These are phyloP conservation scores for Yamadazyma taylorii DNA, from an alignment of 1,139 yeast species.

Conservation along the genomic window DNA sequence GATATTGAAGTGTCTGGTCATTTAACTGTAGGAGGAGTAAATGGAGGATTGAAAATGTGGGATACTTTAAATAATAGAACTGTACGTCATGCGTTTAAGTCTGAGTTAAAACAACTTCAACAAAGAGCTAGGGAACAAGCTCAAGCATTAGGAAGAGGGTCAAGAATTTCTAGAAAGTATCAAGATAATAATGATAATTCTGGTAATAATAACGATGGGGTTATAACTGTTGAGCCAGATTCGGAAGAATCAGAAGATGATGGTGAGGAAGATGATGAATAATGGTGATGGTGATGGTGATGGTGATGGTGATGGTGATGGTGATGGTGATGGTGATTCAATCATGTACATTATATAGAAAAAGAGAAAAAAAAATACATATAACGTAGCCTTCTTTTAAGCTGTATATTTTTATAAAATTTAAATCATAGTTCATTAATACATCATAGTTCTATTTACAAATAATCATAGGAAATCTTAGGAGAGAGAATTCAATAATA, in stretches of 20 bases:
- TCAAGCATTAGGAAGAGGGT: conserved; percentile 52
- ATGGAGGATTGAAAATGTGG: conserved; percentile 86
- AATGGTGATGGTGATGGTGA: neutral
- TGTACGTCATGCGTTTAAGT: conserved; percentile 68
- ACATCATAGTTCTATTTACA: conserved; percentile 5
- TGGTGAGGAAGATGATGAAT: conserved; percentile 28
- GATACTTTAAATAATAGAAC: conserved; percentile 82
- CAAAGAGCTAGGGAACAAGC: conserved; percentile 59
- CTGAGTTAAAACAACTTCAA: conserved; percentile 56
- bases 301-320: conserved; percentile 2
- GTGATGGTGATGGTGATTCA: no score
- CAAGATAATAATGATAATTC: conserved; percentile 41
- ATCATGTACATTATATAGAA: conserved; percentile 9
- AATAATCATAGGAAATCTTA: neutral
- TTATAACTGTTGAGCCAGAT: conserved; percentile 61
- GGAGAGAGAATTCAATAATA: conserved; percentile 28
- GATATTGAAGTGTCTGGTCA: conserved; percentile 87
- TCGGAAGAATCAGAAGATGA: conserved; percentile 60
- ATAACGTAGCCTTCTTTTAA: no score
- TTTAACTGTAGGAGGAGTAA: conserved; percentile 84
- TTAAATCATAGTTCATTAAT: conserved; percentile 8
- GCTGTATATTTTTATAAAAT: neutral
- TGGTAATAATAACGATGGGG: conserved; percentile 46
- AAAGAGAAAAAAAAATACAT: no score
- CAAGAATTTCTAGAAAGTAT: conserved; percentile 75